Conservation (phyloP, 2,329 filamentous ascomycete species). For the Microcyclospora pomicola region DNA sequence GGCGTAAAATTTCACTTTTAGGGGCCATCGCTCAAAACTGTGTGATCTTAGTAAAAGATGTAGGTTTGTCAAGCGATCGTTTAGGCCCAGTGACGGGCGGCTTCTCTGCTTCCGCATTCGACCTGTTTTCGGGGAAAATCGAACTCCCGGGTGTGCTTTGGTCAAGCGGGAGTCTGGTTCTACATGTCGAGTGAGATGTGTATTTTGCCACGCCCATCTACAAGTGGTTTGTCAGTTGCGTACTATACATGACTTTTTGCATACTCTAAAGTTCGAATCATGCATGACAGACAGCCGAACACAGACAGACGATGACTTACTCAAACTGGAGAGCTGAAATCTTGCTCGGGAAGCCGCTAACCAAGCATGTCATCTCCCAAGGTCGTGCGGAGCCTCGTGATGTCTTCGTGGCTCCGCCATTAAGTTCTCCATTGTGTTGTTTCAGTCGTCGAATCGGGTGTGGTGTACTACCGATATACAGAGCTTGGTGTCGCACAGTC, state of each 20-base stretch:
- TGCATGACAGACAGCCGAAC: conserved; percentile 1
- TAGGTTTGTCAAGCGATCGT: conserved; percentile 61
- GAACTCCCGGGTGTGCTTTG: conserved; percentile 25
- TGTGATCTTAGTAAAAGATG: conserved; percentile 65
- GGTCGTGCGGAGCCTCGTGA: conserved; percentile 54
- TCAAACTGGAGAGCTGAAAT: conserved; percentile 89
- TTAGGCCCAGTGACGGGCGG: conserved; percentile 46
- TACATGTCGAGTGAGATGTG: conserved; percentile 69
- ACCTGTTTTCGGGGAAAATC: conserved; percentile 25
- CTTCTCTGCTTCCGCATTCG: conserved; percentile 36
- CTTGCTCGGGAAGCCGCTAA: conserved; percentile 78
- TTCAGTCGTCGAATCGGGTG: conserved; percentile 70
- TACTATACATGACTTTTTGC: not conserved
- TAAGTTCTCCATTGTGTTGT: conserved; percentile 78
- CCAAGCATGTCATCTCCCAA: conserved; percentile 81
- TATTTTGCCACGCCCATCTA: conserved; percentile 87
- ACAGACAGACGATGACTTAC: conserved; percentile 36
- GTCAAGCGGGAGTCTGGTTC: conserved; percentile 47
- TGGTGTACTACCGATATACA: conserved; percentile 88
- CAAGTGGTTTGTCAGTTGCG: not conserved
- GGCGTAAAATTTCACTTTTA: conserved; percentile 66
- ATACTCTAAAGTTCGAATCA: not conserved
- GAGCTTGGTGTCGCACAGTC: conserved; percentile 52
- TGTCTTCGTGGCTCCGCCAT: conserved; percentile 71
- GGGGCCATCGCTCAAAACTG: conserved; percentile 72